phyloP scores from a whole-genome alignment of 2,329 filamentous ascomycete species.

The Phoma sp. region DNA sequence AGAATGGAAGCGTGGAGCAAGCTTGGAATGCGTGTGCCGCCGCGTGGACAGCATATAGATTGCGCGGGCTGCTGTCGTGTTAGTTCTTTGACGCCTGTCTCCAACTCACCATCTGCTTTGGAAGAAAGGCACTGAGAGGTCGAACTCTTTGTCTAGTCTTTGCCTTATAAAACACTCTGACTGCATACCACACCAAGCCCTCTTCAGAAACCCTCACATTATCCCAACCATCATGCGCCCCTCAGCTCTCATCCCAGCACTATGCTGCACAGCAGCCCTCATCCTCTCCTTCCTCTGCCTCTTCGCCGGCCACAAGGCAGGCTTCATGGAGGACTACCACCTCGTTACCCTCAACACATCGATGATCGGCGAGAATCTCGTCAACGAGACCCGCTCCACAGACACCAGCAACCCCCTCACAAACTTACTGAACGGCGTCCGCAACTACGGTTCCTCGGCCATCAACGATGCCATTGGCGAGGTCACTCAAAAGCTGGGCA shows the following conservation, averaged over 20 bases:
- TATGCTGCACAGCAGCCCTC: slow-evolving; percentile 60
- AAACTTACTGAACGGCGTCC: slow-evolving; percentile 44
- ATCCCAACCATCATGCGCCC: slow-evolving; percentile 50
- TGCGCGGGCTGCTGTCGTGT: background rate
- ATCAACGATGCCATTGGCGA: slow-evolving; percentile 52
- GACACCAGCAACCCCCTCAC: slow-evolving; percentile 33
- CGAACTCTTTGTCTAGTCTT: background rate
- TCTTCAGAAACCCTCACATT: background rate
- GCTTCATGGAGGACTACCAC: slow-evolving; percentile 63
- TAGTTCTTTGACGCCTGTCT: slow-evolving; percentile 6
- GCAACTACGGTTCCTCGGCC: slow-evolving; percentile 36
- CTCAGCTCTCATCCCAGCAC: slow-evolving; percentile 57
- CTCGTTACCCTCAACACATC: slow-evolving; percentile 66
- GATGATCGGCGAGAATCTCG: slow-evolving; percentile 54
- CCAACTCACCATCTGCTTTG: slow-evolving; percentile 4
- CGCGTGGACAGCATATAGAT: slow-evolving; percentile 13
- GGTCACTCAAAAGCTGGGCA: slow-evolving; percentile 57
- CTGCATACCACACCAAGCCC: background rate
- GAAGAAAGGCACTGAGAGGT: background rate
- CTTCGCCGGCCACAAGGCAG: slow-evolving; percentile 64
- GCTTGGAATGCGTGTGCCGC: slow-evolving; percentile 15
- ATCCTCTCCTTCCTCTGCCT: slow-evolving; percentile 65
- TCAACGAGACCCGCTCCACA: slow-evolving; percentile 34
- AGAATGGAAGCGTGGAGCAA: slow-evolving; percentile 17
- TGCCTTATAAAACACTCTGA: background rate